These are phyloP conservation scores for Schrenkiella parvula DNA, from an alignment of 345 rosid genomes.

Conservation along the genomic window DNA sequence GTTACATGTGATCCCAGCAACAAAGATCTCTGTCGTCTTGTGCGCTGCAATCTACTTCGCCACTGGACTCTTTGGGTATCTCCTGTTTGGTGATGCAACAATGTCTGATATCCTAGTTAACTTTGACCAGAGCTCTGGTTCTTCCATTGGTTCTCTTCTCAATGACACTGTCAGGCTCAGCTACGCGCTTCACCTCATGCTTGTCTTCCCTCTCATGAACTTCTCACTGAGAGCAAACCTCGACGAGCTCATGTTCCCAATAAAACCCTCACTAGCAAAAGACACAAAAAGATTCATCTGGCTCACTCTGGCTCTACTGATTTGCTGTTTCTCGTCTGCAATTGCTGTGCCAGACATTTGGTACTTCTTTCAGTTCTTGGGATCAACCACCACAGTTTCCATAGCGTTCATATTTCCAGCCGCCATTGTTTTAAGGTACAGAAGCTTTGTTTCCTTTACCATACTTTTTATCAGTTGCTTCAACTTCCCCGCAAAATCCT, in stretches of 20 bases:
- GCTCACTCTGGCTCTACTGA: constrained; percentile 45
- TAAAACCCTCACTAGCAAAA: constrained; percentile 35
- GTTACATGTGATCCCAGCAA: constrained; percentile 54
- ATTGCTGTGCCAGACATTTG: constrained; percentile 74
- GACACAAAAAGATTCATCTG: constrained; percentile 53
- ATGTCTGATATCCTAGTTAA: constrained; percentile 77
- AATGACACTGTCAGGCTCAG: constrained; percentile 66
- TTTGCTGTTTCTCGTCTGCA: constrained; percentile 48
- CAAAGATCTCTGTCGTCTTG: constrained; percentile 52
- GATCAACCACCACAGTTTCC: constrained; percentile 81
- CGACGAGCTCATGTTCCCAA: constrained; percentile 65
- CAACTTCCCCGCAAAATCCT: background rate
- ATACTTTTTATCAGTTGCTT: background rate
- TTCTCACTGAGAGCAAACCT: constrained; percentile 77
- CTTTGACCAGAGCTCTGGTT: constrained; percentile 56
- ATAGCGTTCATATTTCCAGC: constrained; percentile 87
- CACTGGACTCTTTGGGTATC: constrained; percentile 70
- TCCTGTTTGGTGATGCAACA: constrained; percentile 75
- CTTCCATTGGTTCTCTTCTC: constrained; percentile 53
- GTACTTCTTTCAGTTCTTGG: constrained; percentile 81
- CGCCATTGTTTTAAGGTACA: constrained; percentile 74
- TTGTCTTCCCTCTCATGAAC: constrained; percentile 78
- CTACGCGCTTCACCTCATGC: constrained; percentile 79
- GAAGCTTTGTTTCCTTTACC: background rate
- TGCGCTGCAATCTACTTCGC: constrained; percentile 63